phyloP scores from a whole-genome alignment of 192 early-diverging fungal genomes.

The Spinellus fusiger region DNA sequence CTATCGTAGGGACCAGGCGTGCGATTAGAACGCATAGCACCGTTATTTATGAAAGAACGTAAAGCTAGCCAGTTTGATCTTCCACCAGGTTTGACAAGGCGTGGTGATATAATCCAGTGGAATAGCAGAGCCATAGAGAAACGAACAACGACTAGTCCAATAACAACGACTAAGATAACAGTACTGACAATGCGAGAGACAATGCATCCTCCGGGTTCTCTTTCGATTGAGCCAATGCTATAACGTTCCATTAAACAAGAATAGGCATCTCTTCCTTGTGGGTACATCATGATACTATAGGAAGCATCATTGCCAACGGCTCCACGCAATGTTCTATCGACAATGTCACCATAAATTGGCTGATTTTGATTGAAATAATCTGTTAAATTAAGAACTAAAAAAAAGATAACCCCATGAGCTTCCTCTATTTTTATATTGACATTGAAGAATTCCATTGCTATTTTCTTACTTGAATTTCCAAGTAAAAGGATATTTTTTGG shows the following conservation, averaged over 20 bases:
- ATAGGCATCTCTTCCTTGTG: conserved; percentile 28
- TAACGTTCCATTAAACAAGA: conserved; percentile 43
- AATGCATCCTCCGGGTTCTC: conserved; percentile 54
- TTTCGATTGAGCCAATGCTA: conserved; percentile 40
- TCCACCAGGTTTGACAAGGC: conserved; percentile 41
- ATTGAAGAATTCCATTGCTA: neutral
- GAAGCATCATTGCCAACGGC: conserved; percentile 28
- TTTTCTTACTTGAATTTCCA: conserved; percentile 3
- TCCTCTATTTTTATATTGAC: neutral
- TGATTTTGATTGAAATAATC: conserved; percentile 12
- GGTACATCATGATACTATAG: conserved; percentile 13
- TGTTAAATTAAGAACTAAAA: conserved; percentile 15
- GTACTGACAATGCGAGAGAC: conserved; percentile 49
- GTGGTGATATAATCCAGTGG: conserved; percentile 51
- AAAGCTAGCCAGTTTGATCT: conserved; percentile 45
- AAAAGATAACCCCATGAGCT: neutral
- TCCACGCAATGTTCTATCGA: conserved; percentile 4
- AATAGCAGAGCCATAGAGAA: conserved; percentile 60
- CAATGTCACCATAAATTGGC: conserved; percentile 12
- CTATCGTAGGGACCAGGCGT: conserved; percentile 24
- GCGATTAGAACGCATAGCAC: conserved; percentile 24
- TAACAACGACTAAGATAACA: conserved; percentile 47
- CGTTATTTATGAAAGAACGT: conserved; percentile 33
- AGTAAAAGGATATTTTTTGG: neutral
- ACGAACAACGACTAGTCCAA: conserved; percentile 47